A percentile compares a stretch with the other conserved stretches of the same genome.
Conservation (phyloP, 257 asterid genomes). For the Gardenia jasminoides region DNA sequence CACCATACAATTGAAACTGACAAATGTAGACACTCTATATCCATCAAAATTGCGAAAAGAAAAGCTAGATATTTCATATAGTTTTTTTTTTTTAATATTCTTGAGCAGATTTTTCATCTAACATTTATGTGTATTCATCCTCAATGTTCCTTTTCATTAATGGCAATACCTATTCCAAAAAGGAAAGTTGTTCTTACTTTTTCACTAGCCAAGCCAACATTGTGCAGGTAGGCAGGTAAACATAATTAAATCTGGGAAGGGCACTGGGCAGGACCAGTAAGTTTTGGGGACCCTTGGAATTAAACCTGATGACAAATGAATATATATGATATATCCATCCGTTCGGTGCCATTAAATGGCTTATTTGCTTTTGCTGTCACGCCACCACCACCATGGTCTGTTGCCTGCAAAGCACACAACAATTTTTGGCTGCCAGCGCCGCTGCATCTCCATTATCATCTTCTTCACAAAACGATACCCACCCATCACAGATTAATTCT, state of each 20-base stretch:
- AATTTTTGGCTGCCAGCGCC: neutral
- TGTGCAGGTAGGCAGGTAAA: neutral
- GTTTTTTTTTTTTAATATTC: too few species aligned
- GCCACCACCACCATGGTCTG: neutral
- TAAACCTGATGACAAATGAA: neutral
- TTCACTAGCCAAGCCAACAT: neutral
- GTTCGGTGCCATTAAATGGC: constrained; percentile 6
- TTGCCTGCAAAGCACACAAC: neutral
- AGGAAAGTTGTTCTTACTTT: neutral
- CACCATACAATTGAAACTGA: too few species aligned
- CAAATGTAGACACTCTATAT: too few species aligned
- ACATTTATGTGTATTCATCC: neutral
- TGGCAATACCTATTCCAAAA: neutral
- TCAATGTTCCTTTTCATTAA: neutral
- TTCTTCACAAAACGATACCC: neutral
- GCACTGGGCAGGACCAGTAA: neutral
- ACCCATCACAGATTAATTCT: neutral
- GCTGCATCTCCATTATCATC: constrained; percentile 6
- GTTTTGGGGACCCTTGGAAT: constrained; percentile 1
- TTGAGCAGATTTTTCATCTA: neutral
- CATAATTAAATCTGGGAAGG: neutral
- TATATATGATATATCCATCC: neutral
- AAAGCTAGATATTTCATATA: neutral
- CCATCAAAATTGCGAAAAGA: too few species aligned
- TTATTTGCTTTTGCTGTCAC: neutral